These are phyloP conservation scores for Termitomyces sp. DNA, from an alignment of 768 basidiomycete genomes.

Conservation along the genomic window DNA sequence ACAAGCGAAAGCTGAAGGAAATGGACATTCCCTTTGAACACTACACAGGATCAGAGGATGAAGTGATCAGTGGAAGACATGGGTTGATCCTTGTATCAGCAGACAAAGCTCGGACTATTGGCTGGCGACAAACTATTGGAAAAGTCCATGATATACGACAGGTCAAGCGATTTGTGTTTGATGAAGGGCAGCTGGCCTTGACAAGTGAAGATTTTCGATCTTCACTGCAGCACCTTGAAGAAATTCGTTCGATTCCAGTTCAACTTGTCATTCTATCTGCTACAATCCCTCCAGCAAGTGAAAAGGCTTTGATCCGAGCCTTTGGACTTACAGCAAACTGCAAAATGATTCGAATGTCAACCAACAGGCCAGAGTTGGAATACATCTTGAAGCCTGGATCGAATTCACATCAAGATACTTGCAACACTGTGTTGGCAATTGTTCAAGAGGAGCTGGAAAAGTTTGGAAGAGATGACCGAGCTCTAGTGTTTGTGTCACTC, in stretches of 20 bases:
- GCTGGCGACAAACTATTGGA: neutral
- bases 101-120: neutral
- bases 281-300: neutral
- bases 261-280: neutral
- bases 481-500: neutral
- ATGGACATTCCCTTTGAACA: neutral
- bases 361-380: neutral
- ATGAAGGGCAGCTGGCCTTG: neutral
- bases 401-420: neutral
- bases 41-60: neutral
- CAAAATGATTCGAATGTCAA: neutral
- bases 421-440: fast-evolving
- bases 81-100: too few species aligned
- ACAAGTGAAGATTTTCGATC: neutral
- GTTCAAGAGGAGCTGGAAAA: neutral
- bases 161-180: neutral
- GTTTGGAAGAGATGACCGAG: neutral
- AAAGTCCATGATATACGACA: neutral
- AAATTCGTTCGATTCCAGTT: neutral
- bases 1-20: neutral
- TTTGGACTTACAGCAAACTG: neutral
- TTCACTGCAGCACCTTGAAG: neutral
- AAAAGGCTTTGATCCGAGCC: neutral
- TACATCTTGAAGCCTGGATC: neutral
- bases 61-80: too few species aligned